Base-by-base conservation (phyloP, 345 rosid genomes). In the Gossypium sturtianum region DNA sequence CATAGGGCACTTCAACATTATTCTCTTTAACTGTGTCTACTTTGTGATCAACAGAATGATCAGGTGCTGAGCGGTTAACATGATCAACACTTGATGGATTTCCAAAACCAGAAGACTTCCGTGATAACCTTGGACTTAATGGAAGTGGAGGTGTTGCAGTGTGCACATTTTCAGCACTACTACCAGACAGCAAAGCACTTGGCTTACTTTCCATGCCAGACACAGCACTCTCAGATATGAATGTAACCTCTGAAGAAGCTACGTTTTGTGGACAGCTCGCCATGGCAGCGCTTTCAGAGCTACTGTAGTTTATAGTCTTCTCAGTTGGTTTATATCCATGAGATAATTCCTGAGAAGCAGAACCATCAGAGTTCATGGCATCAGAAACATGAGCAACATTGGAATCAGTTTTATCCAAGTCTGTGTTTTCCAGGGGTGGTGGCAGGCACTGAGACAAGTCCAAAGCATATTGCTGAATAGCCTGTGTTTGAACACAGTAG, bases 391-490 rank as follows among this genome's bases (percentile, higher is more conserved):
- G 76, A 71, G 83, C 75, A 53, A 71, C 71, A 80, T 56, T 80
- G 67, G 87, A 79, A 66, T 82, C 89, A 51, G 86, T 73, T 83
- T 80, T 86, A 66, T 88, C 88, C 72, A 86, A 75, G 74, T 84
- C 88, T 2, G 60, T 44, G 61, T 78, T 83, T 23, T 83, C 92
- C 73, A 87, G 34, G 20, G 83, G 79, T 57, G 91, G 92, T 19
- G 92, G 95, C 69, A 86, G 77, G 77, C 93, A 90, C 77, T 86
- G 96, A 60, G 85, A 84, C 74, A 85, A 82, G 68, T 88, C 88
- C 83, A 90, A 76, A 29, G 93, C 88, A 84, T 90, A 90, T 76
- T 87, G 93, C 80, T 89, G 96, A 65, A 90, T 90, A 70, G 96
- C 96, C 74, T 82, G 88, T 20, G 93, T 89, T 69, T 90, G 96